Conservation (phyloP, 1,284 basidiomycete genomes). For the Cryptococcus sp. region DNA sequence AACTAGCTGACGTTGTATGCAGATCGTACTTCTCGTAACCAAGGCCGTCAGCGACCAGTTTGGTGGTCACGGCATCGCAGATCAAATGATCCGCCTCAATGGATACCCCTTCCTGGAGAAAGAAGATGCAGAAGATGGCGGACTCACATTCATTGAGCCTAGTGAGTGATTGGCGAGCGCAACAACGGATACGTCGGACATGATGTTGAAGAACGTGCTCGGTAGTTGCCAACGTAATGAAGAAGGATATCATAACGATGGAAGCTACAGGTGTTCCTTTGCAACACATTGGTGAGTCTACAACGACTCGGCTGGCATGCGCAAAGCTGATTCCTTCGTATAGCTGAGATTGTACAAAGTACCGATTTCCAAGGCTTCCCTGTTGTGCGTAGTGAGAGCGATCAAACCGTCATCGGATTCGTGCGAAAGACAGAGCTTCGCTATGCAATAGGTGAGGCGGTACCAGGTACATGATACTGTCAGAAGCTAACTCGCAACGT, state of each 20-base stretch:
- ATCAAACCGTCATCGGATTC: slow-evolving; percentile 76
- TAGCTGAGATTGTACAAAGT: slow-evolving; percentile 69
- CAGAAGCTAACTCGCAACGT: not conserved
- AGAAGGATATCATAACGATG: slow-evolving; percentile 71
- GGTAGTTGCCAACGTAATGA: slow-evolving; percentile 86
- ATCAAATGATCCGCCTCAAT: slow-evolving; percentile 96
- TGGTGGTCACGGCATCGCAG: slow-evolving; percentile 89
- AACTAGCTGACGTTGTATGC: not conserved
- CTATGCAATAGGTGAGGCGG: slow-evolving; percentile 72
- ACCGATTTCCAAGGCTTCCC: slow-evolving; percentile 90
- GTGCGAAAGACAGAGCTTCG: slow-evolving; percentile 82
- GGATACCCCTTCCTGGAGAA: slow-evolving; percentile 91
- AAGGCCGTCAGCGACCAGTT: slow-evolving; percentile 97
- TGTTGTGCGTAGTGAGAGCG: slow-evolving; percentile 62
- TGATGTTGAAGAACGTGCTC: slow-evolving; percentile 15
- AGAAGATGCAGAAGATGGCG: slow-evolving; percentile 78
- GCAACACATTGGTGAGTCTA: slow-evolving; percentile 68
- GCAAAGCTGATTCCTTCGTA: not conserved
- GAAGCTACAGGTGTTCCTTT: slow-evolving; percentile 74
- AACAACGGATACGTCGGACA: not conserved
- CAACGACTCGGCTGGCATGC: not conserved
- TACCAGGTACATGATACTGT: not conserved
- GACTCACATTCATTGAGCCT: slow-evolving; percentile 84
- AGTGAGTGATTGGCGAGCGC: slow-evolving; percentile 58
- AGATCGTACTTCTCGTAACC: slow-evolving; percentile 95